phyloP scores from a whole-genome alignment of 495 filamentous ascomycete species.

The Thermothielavioides terrestris region DNA sequence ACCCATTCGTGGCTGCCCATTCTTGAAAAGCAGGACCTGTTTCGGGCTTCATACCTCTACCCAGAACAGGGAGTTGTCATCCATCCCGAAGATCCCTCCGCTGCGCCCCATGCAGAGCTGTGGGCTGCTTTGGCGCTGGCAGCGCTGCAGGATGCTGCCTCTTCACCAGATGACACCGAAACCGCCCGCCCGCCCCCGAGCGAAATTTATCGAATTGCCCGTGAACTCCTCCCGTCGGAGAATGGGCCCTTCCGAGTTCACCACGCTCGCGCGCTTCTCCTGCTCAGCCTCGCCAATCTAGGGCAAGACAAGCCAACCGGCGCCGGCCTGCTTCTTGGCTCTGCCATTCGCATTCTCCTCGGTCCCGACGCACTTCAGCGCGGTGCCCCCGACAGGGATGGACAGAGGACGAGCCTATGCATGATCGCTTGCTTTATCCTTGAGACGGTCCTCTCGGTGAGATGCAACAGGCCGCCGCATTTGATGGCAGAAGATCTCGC shows the following conservation, averaged over 20 bases:
- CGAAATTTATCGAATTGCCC: slow-evolving; percentile 51
- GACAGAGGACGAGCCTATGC: slow-evolving; percentile 40
- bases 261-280: slow-evolving; percentile 56
- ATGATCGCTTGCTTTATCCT: slow-evolving; percentile 56
- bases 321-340: slow-evolving; percentile 55
- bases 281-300: slow-evolving; percentile 53
- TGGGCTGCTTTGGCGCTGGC: slow-evolving; percentile 55
- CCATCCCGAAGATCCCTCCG: slow-evolving; percentile 25
- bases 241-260: slow-evolving; percentile 48
- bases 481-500: slow-evolving; percentile 42
- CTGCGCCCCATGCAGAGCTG: slow-evolving; percentile 53
- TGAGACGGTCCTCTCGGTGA: slow-evolving; percentile 54
- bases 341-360: slow-evolving; percentile 51
- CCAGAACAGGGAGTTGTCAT: slow-evolving; percentile 25
- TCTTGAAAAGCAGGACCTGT: slow-evolving; percentile 58
- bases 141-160: slow-evolving; percentile 36
- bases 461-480: slow-evolving; percentile 44
- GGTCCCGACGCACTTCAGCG: slow-evolving; percentile 33
- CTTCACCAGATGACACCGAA: background rate
- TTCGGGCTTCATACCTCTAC: slow-evolving; percentile 38
- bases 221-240: slow-evolving; percentile 50
- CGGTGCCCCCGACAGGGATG: slow-evolving; percentile 25
- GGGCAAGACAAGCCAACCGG: slow-evolving; percentile 44
- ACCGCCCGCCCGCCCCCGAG: slow-evolving; percentile 13
- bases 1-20: slow-evolving; percentile 70